These are phyloP conservation scores for Candida ascalaphidarum DNA, from an alignment of 805 yeast genomes.

Conservation along the genomic window DNA sequence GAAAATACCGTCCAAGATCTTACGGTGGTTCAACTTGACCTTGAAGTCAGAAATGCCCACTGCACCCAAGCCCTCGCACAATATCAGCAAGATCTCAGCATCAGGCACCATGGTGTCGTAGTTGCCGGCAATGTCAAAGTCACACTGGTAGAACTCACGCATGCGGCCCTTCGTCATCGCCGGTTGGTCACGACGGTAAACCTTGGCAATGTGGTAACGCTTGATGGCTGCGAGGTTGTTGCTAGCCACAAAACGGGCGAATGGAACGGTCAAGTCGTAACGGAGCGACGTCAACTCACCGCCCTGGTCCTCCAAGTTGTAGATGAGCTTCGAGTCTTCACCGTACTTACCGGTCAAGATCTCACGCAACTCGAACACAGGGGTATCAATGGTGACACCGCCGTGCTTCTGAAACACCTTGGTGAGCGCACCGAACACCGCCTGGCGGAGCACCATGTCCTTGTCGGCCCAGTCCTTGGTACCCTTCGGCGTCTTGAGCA, in stretches of 20 bases:
- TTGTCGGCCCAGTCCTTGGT: conserved; percentile 97
- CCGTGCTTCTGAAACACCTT: conserved; percentile 88
- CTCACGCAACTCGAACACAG: conserved; percentile 94
- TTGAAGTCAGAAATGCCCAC: conserved; percentile 87
- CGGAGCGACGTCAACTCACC: conserved; percentile 94
- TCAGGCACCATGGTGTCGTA: conserved; percentile 96
- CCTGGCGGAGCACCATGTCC: conserved; percentile 93
- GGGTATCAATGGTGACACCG: conserved; percentile 96
- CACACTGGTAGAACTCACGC: conserved; percentile 99
- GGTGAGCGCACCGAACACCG: conserved; percentile 67
- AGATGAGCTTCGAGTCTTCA: conserved; percentile 94
- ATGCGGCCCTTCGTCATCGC: conserved; percentile 99
- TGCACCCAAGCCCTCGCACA: conserved; percentile 76
- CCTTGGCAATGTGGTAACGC: conserved; percentile 96
- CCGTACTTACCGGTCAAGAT: conserved; percentile 96
- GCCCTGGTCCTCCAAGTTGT: conserved; percentile 96
- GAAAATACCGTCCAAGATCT: conserved; percentile 92
- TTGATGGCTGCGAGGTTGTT: conserved; percentile 85
- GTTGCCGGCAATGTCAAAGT: conserved; percentile 90
- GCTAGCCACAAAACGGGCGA: conserved; percentile 95
- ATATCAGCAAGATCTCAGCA: conserved; percentile 74
- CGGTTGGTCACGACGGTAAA: conserved; percentile 98
- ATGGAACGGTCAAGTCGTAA: conserved; percentile 96
- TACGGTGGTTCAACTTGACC: conserved; percentile 90
- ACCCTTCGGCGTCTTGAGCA: conserved; percentile 93